Evolutionary conservation across 768 basidiomycete genomes (phyloP).

Genomic region (Agaricus sinodeliciosus): DNA sequence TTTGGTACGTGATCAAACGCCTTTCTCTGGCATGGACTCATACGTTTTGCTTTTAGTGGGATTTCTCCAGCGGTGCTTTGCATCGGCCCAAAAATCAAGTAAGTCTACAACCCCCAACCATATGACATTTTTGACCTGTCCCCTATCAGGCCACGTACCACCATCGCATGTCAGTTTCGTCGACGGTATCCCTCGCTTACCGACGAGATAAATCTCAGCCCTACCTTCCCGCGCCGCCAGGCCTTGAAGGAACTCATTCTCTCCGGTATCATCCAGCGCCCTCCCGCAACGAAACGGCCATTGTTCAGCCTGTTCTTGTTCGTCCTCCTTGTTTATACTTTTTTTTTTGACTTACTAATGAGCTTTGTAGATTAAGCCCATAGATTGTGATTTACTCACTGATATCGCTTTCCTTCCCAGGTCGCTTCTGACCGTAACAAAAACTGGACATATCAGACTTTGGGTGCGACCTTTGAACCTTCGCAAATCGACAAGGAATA

Average conservation of each 20-base stretch:
- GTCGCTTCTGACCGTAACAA: slow-evolving; percentile 72
- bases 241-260: slow-evolving; percentile 32
- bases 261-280: slow-evolving; percentile 82
- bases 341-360: background rate
- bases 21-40: background rate
- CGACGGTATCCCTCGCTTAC: slow-evolving; percentile 66
- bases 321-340: slow-evolving; percentile 18
- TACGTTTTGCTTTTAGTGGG: slow-evolving; percentile 57
- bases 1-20: slow-evolving; percentile 43
- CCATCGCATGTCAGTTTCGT: slow-evolving; percentile 73
- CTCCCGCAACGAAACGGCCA: slow-evolving; percentile 82
- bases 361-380: slow-evolving; percentile 59
- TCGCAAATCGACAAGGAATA: slow-evolving; percentile 24
- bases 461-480: slow-evolving; percentile 75
- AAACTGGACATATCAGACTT: slow-evolving; percentile 69
- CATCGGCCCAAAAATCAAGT: slow-evolving; percentile 80
- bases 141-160: slow-evolving; percentile 45
- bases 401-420: slow-evolving; percentile 73
- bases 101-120: slow-evolving; percentile 8
- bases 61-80: slow-evolving; percentile 86
- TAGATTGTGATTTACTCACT: slow-evolving; percentile 76
- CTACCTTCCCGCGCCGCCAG: slow-evolving; percentile 42
- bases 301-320: slow-evolving; percentile 87
- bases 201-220: slow-evolving; percentile 57
- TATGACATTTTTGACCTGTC: background rate